These are phyloP conservation scores for Dimocarpus longan DNA, from an alignment of 345 rosid genomes.

Conservation along the genomic window DNA sequence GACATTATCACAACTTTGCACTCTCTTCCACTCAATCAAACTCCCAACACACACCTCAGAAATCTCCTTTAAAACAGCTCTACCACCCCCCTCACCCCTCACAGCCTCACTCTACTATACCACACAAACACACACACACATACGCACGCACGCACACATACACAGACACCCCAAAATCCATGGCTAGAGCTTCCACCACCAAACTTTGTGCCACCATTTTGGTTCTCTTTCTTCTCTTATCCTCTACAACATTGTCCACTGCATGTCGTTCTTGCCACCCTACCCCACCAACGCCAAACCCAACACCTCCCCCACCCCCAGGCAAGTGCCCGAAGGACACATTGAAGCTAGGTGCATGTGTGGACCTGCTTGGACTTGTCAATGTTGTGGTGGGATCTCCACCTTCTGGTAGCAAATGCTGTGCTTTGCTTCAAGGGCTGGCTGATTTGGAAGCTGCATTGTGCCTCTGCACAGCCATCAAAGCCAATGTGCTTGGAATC, in stretches of 20 bases:
- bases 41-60: constrained; percentile 40
- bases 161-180: constrained; percentile 18
- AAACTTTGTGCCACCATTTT: constrained; percentile 26
- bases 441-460: constrained; percentile 53
- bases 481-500: constrained; percentile 59
- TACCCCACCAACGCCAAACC: not conserved
- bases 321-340: constrained; percentile 45
- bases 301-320: not conserved
- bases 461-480: constrained; percentile 63
- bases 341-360: constrained; percentile 55
- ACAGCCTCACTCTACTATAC: not conserved
- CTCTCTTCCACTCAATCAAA: constrained; percentile 45
- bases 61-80: constrained; percentile 31
- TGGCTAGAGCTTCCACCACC: constrained; percentile 37
- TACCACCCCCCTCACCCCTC: not conserved
- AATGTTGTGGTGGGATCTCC: constrained; percentile 38
- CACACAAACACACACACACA: not conserved
- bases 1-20: constrained; percentile 26
- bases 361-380: constrained; percentile 47
- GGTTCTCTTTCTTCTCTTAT: constrained; percentile 39
- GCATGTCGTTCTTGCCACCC: constrained; percentile 37
- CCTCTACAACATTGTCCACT: constrained; percentile 31
- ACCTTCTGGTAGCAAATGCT: constrained; percentile 43
- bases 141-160: not conserved
- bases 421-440: constrained; percentile 48